These are phyloP conservation scores for Hypoxylon lienhwacheense DNA, from an alignment of 495 filamentous ascomycete genomes.

Conservation along the genomic window DNA sequence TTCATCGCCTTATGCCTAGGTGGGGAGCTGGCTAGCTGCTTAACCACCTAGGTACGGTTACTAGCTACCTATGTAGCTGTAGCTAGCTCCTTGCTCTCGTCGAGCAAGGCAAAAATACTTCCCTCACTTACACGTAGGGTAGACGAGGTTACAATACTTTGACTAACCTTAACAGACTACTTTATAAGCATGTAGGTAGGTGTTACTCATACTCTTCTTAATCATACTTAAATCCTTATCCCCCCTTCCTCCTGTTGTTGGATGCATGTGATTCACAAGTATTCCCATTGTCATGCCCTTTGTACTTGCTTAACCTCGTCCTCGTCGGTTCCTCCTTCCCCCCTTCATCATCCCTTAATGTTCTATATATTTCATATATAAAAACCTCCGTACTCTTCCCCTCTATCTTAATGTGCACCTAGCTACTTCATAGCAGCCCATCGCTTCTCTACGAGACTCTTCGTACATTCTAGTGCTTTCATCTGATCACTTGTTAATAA, in stretches of 20 bases:
- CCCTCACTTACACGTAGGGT: no score
- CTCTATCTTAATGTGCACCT: neutral
- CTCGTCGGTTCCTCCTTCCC: neutral
- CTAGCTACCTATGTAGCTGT: neutral
- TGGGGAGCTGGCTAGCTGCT: no score
- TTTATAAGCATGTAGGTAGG: no score
- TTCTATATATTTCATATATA: neutral
- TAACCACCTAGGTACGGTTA: neutral
- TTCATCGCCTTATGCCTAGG: slow-evolving; percentile 18
- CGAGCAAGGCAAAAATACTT: slow-evolving; percentile 6
- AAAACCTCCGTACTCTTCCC: neutral
- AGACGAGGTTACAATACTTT: no score
- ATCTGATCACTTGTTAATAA: neutral
- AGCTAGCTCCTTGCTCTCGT: neutral
- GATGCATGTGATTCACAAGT: slow-evolving; percentile 18
- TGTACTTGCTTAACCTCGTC: slow-evolving; percentile 5
- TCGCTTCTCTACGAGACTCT: no score
- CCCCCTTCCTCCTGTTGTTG: slow-evolving; percentile 7
- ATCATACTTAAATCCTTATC: slow-evolving; percentile 20
- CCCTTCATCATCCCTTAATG: neutral
- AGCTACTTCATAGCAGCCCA: neutral
- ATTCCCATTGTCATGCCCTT: slow-evolving; percentile 6
- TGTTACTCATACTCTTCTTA: no score
- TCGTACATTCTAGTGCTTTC: no score
- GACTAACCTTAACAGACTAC: no score